Base-by-base conservation (phyloP, 768 basidiomycete species). In the Tulasnella sp. region DNA sequence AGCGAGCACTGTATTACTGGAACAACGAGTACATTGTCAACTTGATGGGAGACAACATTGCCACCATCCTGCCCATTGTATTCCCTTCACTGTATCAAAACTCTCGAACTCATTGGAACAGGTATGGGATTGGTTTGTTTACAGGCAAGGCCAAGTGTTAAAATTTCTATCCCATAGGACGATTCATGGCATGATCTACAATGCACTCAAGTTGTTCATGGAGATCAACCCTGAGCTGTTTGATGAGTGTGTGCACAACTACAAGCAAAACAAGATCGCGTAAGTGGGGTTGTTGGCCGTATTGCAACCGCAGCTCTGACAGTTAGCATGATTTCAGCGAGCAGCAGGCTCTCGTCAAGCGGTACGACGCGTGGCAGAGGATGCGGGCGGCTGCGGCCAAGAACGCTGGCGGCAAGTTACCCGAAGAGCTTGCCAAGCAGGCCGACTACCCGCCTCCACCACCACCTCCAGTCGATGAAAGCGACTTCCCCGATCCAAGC, bases 11-110 rank as follows among this genome's bases (percentile, higher is more conserved):
- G 79, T 88, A 98, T 81, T 99, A 98, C 84, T 99, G 98, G 98
- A 98, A 99, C 86, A 99, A 99, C 86, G 98, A 99, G 86, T 99
- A 99, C 85, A 96, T 99, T 81, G 94, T 99, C 82, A 99, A 98
- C 84, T 89, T 99, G 74, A 99, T 99, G 95, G 94, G 95, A 84
- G 96, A 99, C 82, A 99, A 99, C 83, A 88, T 99, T 80, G 84
- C 90, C 32, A 85, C 91, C 80, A 90, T 99, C 79, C 88, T 99
- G 40, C 98, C 98, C 9, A 94, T 99, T 82, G 96, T 99, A 73
- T 99, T 99, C 87, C 95, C 97, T 39, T 93, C 96, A 9, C 85
- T 99, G 80, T 98, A 97, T 84, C 92, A 91, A 57, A 99, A 98
- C 84, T 98, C 96, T 70, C 95, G 93, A 84, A 91, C 93, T 29